Conservation (phyloP, 2,329 filamentous ascomycete species). For the Fusarium sarcochroum region DNA sequence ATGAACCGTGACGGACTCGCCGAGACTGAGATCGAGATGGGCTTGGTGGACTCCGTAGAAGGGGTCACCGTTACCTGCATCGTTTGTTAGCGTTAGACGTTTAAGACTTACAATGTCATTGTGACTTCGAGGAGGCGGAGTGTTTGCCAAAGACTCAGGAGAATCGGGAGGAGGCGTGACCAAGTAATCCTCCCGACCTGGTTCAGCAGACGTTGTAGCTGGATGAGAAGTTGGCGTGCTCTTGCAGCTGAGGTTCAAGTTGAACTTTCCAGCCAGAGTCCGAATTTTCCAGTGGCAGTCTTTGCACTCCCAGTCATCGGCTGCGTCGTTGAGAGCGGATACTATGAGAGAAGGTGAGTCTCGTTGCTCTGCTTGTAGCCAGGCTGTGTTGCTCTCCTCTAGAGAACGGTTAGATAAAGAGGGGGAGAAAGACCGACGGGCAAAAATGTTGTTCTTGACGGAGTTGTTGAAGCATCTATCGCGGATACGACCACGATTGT, state of each 20-base stretch:
- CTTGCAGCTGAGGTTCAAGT: neutral
- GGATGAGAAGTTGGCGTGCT: neutral
- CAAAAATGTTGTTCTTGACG: neutral
- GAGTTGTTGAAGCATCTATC: neutral
- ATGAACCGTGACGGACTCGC: slow-evolving; percentile 9
- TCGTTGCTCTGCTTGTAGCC: slow-evolving; percentile 6
- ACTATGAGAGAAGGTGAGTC: slow-evolving; percentile 4
- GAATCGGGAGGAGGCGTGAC: neutral
- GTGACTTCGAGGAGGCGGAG: neutral
- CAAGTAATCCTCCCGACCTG: neutral
- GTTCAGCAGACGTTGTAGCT: neutral
- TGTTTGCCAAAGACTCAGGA: neutral
- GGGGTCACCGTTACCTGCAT: slow-evolving; percentile 1
- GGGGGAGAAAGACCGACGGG: slow-evolving; percentile 12
- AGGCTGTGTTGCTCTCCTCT: neutral
- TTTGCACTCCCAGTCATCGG: slow-evolving; percentile 24
- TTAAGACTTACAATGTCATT: neutral
- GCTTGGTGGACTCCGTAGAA: slow-evolving; percentile 27
- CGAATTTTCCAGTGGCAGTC: slow-evolving; percentile 18
- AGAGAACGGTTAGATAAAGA: neutral
- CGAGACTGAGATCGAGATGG: slow-evolving; percentile 15
- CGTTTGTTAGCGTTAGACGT: slow-evolving; percentile 5
- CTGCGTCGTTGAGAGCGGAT: slow-evolving; percentile 2
- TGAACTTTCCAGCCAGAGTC: slow-evolving; percentile 1
- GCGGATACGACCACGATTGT: neutral